Conservation (phyloP, 2,329 filamentous ascomycete species). For the Xylaria sp. region DNA sequence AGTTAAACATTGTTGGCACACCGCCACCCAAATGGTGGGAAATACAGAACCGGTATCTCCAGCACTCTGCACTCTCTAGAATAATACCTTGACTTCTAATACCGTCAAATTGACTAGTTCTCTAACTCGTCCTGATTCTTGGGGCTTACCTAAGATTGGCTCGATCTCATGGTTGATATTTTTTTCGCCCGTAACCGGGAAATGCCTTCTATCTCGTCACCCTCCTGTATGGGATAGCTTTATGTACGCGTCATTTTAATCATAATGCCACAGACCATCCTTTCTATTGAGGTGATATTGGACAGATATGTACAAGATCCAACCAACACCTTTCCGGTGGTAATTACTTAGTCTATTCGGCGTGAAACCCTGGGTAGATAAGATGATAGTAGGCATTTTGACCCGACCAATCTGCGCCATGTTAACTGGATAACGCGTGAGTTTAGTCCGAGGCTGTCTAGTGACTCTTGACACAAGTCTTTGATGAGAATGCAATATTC, state of each 20-base stretch:
- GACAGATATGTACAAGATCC: neutral
- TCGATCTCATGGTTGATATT: neutral
- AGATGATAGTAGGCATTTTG: neutral
- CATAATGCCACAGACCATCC: neutral
- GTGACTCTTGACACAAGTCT: neutral
- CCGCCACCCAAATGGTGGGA: no score
- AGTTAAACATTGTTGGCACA: no score
- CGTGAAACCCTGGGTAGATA: neutral
- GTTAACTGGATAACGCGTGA: neutral
- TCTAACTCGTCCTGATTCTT: neutral
- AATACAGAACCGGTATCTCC: no score
- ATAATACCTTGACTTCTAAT: no score
- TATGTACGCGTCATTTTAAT: neutral
- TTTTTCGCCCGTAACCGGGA: no score
- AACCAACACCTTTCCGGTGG: neutral
- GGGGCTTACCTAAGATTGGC: neutral
- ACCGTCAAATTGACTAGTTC: neutral
- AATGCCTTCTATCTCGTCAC: neutral
- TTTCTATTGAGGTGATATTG: neutral
- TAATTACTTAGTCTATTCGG: neutral
- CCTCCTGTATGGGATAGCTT: neutral
- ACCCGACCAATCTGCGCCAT: neutral
- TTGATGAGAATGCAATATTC: no score
- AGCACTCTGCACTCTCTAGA: no score
- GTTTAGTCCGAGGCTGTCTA: neutral